Base-by-base conservation (phyloP, 768 basidiomycete species). In the Hypholoma fasciculare region DNA sequence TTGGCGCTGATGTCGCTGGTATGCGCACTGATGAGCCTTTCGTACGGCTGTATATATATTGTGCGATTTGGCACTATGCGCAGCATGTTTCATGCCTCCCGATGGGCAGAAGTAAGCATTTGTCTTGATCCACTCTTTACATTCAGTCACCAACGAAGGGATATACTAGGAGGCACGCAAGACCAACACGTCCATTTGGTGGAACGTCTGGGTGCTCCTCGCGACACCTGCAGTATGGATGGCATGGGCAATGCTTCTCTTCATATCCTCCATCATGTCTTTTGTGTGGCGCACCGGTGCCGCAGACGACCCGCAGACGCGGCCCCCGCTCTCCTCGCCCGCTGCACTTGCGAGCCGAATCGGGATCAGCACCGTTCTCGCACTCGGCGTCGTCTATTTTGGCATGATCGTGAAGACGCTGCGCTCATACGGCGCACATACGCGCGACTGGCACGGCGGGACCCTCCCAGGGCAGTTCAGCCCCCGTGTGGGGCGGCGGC, bases 21-120 rank as follows among this genome's bases (percentile, higher is more conserved):
- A 0, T 88, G 82, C 38, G 85, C 87, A 1, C 64, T 90, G 58
- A 85, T 90, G 82, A 89, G 88, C 62, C 72, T 91, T 19, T 80
- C 81, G 2, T 92, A 84, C 65, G 90, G 90, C 0, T 89, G 89
- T 62, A 78, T 88, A 55, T 91, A 87, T 69, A 90, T 88, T 14
- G 75, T 91, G 14, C 75, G 87, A 26, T 91, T 91, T 58, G 82
- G 82, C 13, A 84, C 81, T 1, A 91, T 92, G 89, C 78, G 82
- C 43, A 87, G 78, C 60, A 88, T 89, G 84, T 76, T 83, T 63
- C 82, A 83, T 57, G 89, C 89, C 1, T 83, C 84, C 7, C 79
- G 81, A 56, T 92, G 88, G 87, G 87, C 88, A 11, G 84, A 89
- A 72, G 88, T 87, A 64, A 20, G 69, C 61, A 16, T 49, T 50